Conservation (phyloP, 2,329 filamentous ascomycete species). For the Oidium heveae region DNA sequence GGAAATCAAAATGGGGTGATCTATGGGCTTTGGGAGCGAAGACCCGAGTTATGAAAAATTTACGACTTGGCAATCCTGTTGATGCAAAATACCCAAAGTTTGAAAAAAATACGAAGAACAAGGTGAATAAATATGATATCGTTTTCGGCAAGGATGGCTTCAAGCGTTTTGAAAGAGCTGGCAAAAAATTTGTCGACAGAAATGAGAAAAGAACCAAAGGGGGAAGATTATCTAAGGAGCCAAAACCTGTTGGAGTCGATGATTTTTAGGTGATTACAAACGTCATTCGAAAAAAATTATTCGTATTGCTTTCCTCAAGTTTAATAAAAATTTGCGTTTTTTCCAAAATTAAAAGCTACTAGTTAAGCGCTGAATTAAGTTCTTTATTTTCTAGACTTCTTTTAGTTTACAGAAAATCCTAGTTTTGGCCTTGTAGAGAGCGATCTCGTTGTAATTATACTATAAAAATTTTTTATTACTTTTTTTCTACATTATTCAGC, state of each 20-base stretch:
- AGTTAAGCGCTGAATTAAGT: too few species aligned
- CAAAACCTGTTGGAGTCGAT: background rate
- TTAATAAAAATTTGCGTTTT: too few species aligned
- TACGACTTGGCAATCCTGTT: slow-evolving; percentile 15
- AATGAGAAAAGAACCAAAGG: slow-evolving; percentile 9
- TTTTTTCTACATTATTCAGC: too few species aligned
- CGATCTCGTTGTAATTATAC: too few species aligned
- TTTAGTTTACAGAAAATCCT: too few species aligned
- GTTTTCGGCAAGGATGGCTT: slow-evolving; percentile 13
- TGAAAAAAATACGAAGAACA: slow-evolving; percentile 18
- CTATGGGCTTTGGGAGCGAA: slow-evolving; percentile 90
- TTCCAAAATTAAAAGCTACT: too few species aligned
- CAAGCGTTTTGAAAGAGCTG: slow-evolving; percentile 9
- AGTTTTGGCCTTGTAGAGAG: too few species aligned
- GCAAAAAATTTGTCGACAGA: slow-evolving; percentile 7
- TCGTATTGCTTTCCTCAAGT: too few species aligned
- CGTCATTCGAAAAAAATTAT: too few species aligned
- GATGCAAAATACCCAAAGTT: slow-evolving; percentile 8
- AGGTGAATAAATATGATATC: slow-evolving; percentile 14
- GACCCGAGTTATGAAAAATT: slow-evolving; percentile 42
- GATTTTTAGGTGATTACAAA: background rate
- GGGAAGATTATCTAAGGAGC: background rate
- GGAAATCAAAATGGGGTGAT: slow-evolving; percentile 79
- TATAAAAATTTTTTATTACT: too few species aligned
- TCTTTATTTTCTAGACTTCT: too few species aligned